Percentiles rank a stretch among this genome's conserved stretches.
These are phyloP conservation scores for Bacidia gigantensis DNA, from an alignment of 495 filamentous ascomycete genomes.

Conservation along the genomic window DNA sequence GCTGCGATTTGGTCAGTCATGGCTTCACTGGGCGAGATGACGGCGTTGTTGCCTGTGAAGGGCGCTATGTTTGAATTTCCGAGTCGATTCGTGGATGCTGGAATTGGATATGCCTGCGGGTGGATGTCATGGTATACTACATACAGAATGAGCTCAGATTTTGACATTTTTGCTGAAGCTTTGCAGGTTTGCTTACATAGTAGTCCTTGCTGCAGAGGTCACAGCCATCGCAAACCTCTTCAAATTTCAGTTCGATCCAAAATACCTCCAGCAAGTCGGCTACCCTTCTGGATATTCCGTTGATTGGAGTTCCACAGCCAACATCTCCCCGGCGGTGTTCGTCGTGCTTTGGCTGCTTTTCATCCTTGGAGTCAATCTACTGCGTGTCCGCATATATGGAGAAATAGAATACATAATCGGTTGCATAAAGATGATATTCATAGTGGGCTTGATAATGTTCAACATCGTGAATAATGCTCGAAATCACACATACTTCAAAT, in stretches of 20 bases:
- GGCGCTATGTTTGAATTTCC: slow-evolving; percentile 38
- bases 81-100: slow-evolving; percentile 32
- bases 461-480: slow-evolving; percentile 22
- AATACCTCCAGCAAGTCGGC: slow-evolving; percentile 19
- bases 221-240: slow-evolving; percentile 31
- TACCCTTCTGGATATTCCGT: slow-evolving; percentile 27
- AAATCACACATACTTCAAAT: slow-evolving; percentile 22
- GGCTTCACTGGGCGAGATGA: slow-evolving; percentile 38
- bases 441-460: slow-evolving; percentile 31
- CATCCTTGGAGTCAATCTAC: slow-evolving; percentile 29
- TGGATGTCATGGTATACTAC: slow-evolving; percentile 40
- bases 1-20: slow-evolving; percentile 38
- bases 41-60: slow-evolving; percentile 36
- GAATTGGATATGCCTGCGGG: slow-evolving; percentile 36
- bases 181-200: slow-evolving; percentile 32
- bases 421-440: slow-evolving; percentile 32
- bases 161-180: neutral
- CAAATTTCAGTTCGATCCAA: slow-evolving; percentile 31
- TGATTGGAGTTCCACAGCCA: slow-evolving; percentile 22
- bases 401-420: slow-evolving; percentile 37
- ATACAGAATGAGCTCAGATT: neutral
- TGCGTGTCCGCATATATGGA: slow-evolving; percentile 35
- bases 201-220: slow-evolving; percentile 29
- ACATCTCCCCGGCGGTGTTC: slow-evolving; percentile 30
- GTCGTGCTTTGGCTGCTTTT: slow-evolving; percentile 28